Evolutionary conservation across 176 grass and related monocot species (phyloP).

Genomic region (Raddia distichophylla): DNA sequence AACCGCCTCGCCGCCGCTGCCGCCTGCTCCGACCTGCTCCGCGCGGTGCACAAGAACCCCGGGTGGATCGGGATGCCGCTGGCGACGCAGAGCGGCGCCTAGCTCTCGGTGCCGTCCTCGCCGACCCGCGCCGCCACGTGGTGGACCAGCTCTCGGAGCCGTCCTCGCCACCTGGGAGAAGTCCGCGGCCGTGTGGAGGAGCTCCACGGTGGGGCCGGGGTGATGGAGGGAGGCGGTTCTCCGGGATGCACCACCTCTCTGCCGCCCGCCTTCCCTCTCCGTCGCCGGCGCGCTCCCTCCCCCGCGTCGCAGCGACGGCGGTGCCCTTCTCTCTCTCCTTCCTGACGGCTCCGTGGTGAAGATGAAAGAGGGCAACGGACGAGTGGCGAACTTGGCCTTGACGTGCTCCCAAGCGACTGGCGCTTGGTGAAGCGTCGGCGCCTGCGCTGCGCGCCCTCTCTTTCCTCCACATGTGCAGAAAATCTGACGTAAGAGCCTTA

Average conservation of each 20-base stretch:
- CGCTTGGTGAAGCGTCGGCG: no score
- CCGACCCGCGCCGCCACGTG: slow-evolving; percentile 44
- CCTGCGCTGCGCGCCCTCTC: no score
- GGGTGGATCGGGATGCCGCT: slow-evolving; percentile 81
- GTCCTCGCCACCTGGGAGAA: slow-evolving; percentile 68
- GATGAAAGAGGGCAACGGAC: no score
- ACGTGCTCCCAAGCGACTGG: no score
- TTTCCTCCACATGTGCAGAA: no score
- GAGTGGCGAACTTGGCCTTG: no score
- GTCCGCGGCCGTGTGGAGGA: slow-evolving; percentile 56
- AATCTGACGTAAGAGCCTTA: no score
- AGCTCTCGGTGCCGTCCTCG: slow-evolving; percentile 10
- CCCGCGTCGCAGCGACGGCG: no score
- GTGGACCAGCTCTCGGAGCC: slow-evolving; percentile 82
- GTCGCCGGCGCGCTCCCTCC: no score
- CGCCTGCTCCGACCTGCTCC: slow-evolving; percentile 80
- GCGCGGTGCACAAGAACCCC: slow-evolving; percentile 65
- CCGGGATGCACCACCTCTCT: slow-evolving; percentile 1
- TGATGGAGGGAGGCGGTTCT: slow-evolving; percentile 55
- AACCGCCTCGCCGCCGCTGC: not conserved
- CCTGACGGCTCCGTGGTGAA: no score
- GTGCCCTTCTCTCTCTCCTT: no score
- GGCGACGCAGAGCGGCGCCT: slow-evolving; percentile 59
- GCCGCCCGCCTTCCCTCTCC: no score
- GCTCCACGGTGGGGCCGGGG: slow-evolving; percentile 15